Evolutionary conservation across 176 grass and related monocot species (phyloP), one percentile per base, ranked within the genome.

Genomic region (Ananas comosus): DNA sequence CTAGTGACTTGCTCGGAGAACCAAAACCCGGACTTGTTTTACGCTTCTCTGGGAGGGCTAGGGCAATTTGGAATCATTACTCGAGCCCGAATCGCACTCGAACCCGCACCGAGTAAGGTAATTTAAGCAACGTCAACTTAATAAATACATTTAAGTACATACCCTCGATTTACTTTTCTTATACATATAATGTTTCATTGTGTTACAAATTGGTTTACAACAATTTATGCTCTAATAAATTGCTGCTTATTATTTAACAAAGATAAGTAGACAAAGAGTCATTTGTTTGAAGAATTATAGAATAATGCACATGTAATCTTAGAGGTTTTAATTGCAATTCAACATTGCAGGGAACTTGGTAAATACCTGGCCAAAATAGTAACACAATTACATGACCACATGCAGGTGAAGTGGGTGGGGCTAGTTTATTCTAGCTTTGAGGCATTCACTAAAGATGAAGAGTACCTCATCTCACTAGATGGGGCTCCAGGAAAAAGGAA

Each of bases 11-110:
- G 75, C 65, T 77, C 65, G 11, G 10, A 22, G 6, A 17, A 50
- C 13, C 16, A 25, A 2, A 27, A 77, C n/a, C 19, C 65, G 3
- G 75, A 69, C 33, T 29, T 77, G 8, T 77, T 77, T 53, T 69
- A 50, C 48, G 66, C 65, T 22, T 51, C 47, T 48, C 9, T 77
- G 1, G 75, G 75, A 13, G 75, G 75, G 1, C 53, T 77, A 9
- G 75, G 66, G 12, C 75, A 77, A n/a, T 28, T 77, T 3, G 75
- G 75, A 22, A 50, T 77, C 75, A 77, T 77, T 28, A 77, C 74
- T 9, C 16, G 74, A 4, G 74, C 74, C 25, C 51, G 65, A 16
- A 68, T 77, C 51, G 52, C 50, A 17, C 10, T 77, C 2, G 52
- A 59, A 16, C 74, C 65, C 1, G 74, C 74, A 17, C 74, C 74